phyloP scores from a whole-genome alignment of 805 yeast genomes.

The Saccharomycodes ludwigii region DNA sequence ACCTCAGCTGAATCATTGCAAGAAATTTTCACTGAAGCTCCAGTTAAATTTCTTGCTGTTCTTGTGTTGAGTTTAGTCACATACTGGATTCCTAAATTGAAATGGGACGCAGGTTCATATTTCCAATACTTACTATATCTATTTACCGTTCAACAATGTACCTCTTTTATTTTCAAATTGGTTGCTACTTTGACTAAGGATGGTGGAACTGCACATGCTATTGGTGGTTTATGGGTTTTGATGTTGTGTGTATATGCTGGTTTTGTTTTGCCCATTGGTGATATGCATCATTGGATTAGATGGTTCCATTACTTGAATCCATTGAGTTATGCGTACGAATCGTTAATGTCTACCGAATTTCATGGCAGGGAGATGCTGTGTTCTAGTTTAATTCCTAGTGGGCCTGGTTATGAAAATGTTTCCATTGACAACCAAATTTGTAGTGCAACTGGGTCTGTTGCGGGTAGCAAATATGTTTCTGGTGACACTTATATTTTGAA shows the following conservation, averaged over 20 bases:
- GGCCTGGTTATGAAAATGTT: conserved; percentile 38
- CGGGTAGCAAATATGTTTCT: conserved; percentile 31
- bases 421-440: conserved; percentile 33
- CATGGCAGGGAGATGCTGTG: conserved; percentile 41
- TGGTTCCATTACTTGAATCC: conserved; percentile 43
- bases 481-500: conserved; percentile 37
- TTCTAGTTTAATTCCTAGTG: conserved; percentile 37
- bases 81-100: conserved; percentile 44
- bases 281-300: conserved; percentile 51
- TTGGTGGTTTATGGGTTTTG: conserved; percentile 41
- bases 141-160: conserved; percentile 36
- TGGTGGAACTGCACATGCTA: conserved; percentile 43
- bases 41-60: conserved; percentile 40
- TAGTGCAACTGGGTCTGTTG: conserved; percentile 37
- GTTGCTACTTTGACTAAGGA: conserved; percentile 40
- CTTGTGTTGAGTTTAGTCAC: conserved; percentile 32
- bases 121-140: conserved; percentile 37
- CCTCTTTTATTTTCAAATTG: conserved; percentile 40
- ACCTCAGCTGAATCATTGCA: conserved; percentile 56
- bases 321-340: conserved; percentile 36
- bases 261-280: conserved; percentile 33
- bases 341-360: conserved; percentile 47
- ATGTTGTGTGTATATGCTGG: conserved; percentile 47
- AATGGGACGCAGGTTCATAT: conserved; percentile 41
- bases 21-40: conserved; percentile 42